phyloP scores from a whole-genome alignment of 139 green algal genomes.

The Chlamydomonas applanata region DNA sequence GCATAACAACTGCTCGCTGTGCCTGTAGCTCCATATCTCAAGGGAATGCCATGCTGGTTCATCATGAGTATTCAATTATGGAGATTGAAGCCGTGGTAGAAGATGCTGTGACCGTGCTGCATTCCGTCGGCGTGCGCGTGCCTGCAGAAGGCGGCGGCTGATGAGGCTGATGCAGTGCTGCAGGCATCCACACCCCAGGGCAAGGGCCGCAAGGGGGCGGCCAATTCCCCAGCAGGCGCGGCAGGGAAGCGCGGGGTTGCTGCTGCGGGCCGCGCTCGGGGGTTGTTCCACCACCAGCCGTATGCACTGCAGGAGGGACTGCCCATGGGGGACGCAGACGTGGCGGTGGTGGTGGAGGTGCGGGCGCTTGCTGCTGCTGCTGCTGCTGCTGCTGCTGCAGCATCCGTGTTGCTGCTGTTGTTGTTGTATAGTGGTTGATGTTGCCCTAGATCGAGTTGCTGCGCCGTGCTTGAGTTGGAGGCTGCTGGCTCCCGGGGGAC shows the following conservation, averaged over 20 bases:
- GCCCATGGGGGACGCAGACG: constrained; percentile 19
- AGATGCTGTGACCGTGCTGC: too few species aligned
- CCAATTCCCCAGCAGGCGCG: neutral
- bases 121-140: neutral
- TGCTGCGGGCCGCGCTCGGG: neutral
- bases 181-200: neutral
- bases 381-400: too few species aligned
- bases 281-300: constrained; percentile 28
- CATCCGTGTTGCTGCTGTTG: too few species aligned
- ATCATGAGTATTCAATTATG: too few species aligned
- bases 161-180: neutral
- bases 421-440: too few species aligned
- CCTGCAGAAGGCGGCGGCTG: neutral
- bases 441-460: too few species aligned
- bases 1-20: too few species aligned
- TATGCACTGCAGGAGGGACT: constrained; percentile 28
- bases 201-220: neutral
- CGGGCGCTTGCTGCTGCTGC: neutral
- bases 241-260: neutral
- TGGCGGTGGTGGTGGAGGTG: constrained; percentile 33
- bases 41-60: too few species aligned
- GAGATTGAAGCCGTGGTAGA: too few species aligned
- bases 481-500: too few species aligned
- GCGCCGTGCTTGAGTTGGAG: too few species aligned
- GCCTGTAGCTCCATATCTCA: too few species aligned